Evolutionary conservation across 2,329 filamentous ascomycete species (phyloP).

Genomic region (Penicillium sp.): DNA sequence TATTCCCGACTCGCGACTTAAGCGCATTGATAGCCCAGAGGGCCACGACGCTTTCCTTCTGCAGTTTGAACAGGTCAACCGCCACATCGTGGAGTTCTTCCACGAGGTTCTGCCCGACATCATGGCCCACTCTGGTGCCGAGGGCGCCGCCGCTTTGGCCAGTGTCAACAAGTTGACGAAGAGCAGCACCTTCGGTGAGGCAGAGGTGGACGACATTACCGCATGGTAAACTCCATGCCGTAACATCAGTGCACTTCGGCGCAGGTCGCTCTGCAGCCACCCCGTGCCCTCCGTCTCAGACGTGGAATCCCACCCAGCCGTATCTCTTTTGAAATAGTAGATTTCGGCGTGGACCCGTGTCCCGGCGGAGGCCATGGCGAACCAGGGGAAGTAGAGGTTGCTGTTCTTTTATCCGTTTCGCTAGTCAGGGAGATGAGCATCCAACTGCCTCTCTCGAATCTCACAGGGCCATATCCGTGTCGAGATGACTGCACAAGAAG

Average conservation of each 20-base stretch:
- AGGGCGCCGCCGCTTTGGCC: conserved; percentile 50
- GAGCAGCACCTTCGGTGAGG: conserved; percentile 90
- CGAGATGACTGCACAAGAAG: conserved; percentile 42
- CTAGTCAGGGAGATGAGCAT: conserved; percentile 43
- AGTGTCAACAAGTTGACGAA: conserved; percentile 67
- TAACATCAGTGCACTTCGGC: conserved; percentile 18
- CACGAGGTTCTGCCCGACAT: conserved; percentile 81
- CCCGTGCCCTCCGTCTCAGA: conserved; percentile 19
- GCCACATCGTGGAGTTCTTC: conserved; percentile 79
- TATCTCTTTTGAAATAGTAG: neutral
- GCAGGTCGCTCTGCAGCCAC: conserved; percentile 26
- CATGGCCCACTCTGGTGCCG: conserved; percentile 64
- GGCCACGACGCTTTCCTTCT: conserved; percentile 95
- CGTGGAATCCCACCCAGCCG: conserved; percentile 10
- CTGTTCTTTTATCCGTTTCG: conserved; percentile 35
- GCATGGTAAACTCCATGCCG: conserved; percentile 65
- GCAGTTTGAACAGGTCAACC: conserved; percentile 96
- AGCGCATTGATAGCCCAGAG: conserved; percentile 89
- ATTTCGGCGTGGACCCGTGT: neutral
- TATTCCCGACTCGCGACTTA: conserved; percentile 73
- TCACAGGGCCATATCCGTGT: conserved; percentile 21
- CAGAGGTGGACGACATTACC: conserved; percentile 93
- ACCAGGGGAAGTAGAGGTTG: conserved; percentile 34
- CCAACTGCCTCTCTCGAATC: conserved; percentile 41
- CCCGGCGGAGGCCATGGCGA: conserved; percentile 17